phyloP scores from a whole-genome alignment of 139 green algal genomes.

The Yamagishiella unicocca region DNA sequence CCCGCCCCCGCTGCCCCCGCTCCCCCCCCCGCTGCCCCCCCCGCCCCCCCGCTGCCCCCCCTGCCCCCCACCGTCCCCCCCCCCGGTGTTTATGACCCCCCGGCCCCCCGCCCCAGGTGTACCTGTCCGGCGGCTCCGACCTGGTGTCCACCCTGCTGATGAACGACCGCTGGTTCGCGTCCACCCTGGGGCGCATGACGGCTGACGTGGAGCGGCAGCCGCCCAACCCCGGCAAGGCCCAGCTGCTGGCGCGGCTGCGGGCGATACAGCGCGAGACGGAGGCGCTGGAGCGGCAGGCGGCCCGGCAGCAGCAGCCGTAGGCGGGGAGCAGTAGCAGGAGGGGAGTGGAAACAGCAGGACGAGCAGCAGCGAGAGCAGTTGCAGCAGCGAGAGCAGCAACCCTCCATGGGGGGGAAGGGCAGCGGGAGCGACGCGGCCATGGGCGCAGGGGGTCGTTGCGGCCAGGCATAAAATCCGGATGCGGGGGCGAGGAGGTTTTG shows the following conservation, averaged over 20 bases:
- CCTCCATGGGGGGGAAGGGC: not conserved
- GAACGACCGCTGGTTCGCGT: constrained; percentile 16
- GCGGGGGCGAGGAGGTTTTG: too few relatives aligned
- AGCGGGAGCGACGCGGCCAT: too few relatives aligned
- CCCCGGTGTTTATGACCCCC: not conserved
- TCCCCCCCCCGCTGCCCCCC: not conserved
- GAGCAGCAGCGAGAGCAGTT: not conserved
- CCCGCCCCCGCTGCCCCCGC: too few relatives aligned
- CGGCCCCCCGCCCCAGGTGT: constrained; percentile 5
- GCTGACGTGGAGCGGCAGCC: constrained; percentile 38
- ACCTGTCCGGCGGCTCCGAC: not conserved
- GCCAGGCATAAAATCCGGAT: too few relatives aligned
- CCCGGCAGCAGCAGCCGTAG: not conserved
- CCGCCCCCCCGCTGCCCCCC: not conserved
- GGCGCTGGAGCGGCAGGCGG: constrained; percentile 21
- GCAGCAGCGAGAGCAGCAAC: not conserved
- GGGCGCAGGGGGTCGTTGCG: too few relatives aligned
- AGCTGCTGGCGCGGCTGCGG: not conserved
- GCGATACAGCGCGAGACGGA: constrained; percentile 26
- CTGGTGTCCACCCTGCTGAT: not conserved
- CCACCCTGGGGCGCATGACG: not conserved
- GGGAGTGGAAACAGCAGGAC: not conserved
- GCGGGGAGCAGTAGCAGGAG: not conserved
- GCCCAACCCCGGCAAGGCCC: not conserved
- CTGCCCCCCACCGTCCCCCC: not conserved